Base-by-base conservation (phyloP, 2,329 filamentous ascomycete genomes). In the Parastagonospora avenae region DNA sequence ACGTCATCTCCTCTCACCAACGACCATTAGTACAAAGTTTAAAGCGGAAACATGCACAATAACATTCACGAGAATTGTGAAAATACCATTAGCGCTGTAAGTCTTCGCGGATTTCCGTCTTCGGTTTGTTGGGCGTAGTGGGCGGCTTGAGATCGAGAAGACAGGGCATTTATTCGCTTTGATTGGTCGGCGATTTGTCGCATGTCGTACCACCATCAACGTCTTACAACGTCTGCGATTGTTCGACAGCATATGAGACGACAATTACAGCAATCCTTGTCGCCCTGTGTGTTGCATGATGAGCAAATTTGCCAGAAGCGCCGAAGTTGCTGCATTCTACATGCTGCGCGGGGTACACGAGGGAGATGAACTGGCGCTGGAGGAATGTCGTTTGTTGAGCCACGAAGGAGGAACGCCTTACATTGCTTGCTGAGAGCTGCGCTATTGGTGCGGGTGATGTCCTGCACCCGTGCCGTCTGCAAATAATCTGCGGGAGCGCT, bases 401-500 rank as follows among this genome's bases (percentile, higher is more conserved):
- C 32, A 31, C 10, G 40, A 19, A 10, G 39, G 29, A 40, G 35
- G 28, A 35, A 27, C 35, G 41, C 47, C 47, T 44, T 44, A 33
- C 35, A 42, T 47, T 50, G 28, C 37, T 31, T 40, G 30, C 29
- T 38, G 36, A 14, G 8, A 29, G 42, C 8, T 28, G 19, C 33
- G 24, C 35, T 12, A 66, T 65, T 66, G 62, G 63, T 24, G 54
- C 54, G 53, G 48, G 43, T 50, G 43, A 59, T 50, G 46, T 42
- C 39, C 33, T 55, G 54, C 52, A 54, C 55, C 53, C 54, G 55
- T 60, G 38, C 57, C 59, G 51, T 50, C 39, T 55, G 64, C 64
- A 64, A 42, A 63, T 37, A 66, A 64, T 63, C 51, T 59, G 57
- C 62, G 62, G 57, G 63, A 68, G 63, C 63, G 67, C 60, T 57